Base-by-base conservation (phyloP, 495 filamentous ascomycete species). In the Penicillium lividum region DNA sequence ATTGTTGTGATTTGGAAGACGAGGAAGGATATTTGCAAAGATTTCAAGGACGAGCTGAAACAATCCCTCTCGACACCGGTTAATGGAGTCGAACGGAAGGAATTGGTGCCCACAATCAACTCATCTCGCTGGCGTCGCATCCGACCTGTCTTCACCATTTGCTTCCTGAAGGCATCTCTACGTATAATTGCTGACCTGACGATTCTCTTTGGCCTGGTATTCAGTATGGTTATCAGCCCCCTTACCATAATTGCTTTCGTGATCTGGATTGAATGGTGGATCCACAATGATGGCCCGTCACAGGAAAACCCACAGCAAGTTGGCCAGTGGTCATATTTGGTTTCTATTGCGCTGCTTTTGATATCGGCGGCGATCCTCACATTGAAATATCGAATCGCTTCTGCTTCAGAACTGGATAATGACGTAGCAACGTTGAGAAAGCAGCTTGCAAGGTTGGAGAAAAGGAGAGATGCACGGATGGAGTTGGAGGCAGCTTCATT, bases 211-310 rank as follows among this genome's bases (percentile, higher is more conserved):
- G 65, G 66, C 0, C 42, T 73, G 0, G 1, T 68, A 0, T 70
- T 74, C 25, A 74, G 72, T 46, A 69, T 74, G 61, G 63, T 74
- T 13, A 54, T 68, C 40, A 74, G 72, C n/a, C 70, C 70, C 0
- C 54, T 74, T 0, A 73, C 72, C 0, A 67, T 67, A 3, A 58
- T 73, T 11, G 72, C 68, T 0, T 74, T 74, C 47, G 66, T 74
- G 5, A 56, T 52, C 5, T 74, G 70, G 70, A 66, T 69, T 9
- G 72, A 74, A 49, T 71, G 64, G 54, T 69, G 62, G 43, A 71
- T 74, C 8, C 53, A 58, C 28, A 65, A 73, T 22, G 72, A 74
- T 44, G 70, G 72, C 0, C 72, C 72, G 0, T 59, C 61, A 5
- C 64, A 68, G 44, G 70, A 73, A 50, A 61, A 54, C 34, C 68